Conservation (phyloP, 2,329 filamentous ascomycete species). For the Colletotrichum zoysiae region DNA sequence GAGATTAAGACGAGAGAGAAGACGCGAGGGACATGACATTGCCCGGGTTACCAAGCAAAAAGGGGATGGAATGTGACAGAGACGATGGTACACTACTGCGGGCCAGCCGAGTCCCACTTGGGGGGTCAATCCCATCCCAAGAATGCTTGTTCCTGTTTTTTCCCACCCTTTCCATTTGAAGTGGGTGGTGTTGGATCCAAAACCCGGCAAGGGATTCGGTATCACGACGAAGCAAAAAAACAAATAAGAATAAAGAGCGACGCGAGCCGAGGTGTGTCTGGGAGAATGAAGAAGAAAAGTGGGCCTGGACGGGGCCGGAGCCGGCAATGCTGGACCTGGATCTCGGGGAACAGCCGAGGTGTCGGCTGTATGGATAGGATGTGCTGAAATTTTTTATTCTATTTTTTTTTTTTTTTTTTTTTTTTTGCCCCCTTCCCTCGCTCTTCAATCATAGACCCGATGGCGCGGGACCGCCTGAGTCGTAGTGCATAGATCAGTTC, state of each 20-base stretch:
- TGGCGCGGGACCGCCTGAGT: not conserved
- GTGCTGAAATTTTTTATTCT: too few relatives aligned
- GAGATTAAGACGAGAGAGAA: constrained; percentile 2
- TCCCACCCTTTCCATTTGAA: not conserved
- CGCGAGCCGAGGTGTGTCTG: constrained; percentile 20
- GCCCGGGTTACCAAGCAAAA: constrained; percentile 35
- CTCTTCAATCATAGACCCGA: constrained; percentile 4
- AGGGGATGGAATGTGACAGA: constrained; percentile 20
- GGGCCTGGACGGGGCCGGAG: constrained; percentile 26
- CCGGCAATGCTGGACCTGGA: constrained; percentile 13
- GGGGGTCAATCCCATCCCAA: constrained; percentile 13
- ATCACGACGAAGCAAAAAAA: constrained; percentile 15
- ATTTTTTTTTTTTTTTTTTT: too few relatives aligned
- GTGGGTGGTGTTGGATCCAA: not conserved
- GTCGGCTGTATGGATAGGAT: not conserved
- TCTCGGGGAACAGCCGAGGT: constrained; percentile 12
- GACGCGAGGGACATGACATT: constrained; percentile 26
- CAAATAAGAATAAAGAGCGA: not conserved
- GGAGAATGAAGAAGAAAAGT: constrained; percentile 1
- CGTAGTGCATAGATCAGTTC: not conserved
- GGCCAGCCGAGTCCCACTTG: constrained; percentile 35
- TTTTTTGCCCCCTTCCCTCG: not conserved
- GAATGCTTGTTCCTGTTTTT: constrained; percentile 12
- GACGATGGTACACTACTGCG: not conserved
- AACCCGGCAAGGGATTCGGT: constrained; percentile 32